Evolutionary conservation across 371 early-diverging fungal genomes (phyloP), one percentile per base, ranked within the genome.

Genomic region (Haplosporangium sp.): DNA sequence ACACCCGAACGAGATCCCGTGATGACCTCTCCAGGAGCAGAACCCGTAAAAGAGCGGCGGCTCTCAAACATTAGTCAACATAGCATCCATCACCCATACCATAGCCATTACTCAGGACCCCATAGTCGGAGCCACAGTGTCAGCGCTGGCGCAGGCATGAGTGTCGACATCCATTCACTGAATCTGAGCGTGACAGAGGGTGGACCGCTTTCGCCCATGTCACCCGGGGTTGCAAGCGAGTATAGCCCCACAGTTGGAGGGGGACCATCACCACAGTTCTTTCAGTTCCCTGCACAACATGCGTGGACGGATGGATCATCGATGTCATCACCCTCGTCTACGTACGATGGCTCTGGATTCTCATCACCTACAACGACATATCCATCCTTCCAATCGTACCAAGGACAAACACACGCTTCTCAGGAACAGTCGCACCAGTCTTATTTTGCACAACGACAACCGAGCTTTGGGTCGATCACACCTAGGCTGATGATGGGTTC

Each of bases 51-150:
- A 2, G 77, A 76, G 37, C 54, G 77, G 37, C 70, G 77, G 14
- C 63, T 66, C 18, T 76, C 77, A 9, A 59, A 18, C 20, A 57
- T 68, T 36, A 62, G 70, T 43, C 70, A 70, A 23, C 76, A 66
- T 38, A 55, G 64, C 8, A 7, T 21, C n/a, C 69, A 57, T n/a
- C 71, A 70, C 13, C 70, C 70, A 16, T 67, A 67, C 23, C 62
- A 74, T 18, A 48, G 23, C 54, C 63, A 62, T 54, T 67, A 50
- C 18, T 37, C 67, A 6, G 69, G 64, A 23, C 42, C 67, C 12
- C 77, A 70, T 16, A 70, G 71, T 67, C 77, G 77, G 41, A 70
- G 63, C 47, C 77, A 67, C 16, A 76, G 77, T 42, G 55, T 76
- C 62, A 67, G 67, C 60, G 77, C 77, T 29, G 71, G 77, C 61